Conservation (phyloP, 176 grass and related monocot species). For the barley (Hordeum vulgare) region MorexV3_pseudomolecules_assembly NC_058522.1:294905925-294906424, state of each 20-base stretch:
- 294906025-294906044: background rate
- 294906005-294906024: background rate
- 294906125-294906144: background rate
- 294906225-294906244: background rate
- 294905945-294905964: background rate
- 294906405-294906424: too few species aligned
- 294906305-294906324: too few species aligned
- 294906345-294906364: too few species aligned
- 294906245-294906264: background rate
- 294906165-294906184: background rate
- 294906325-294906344: too few species aligned
- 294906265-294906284: background rate
- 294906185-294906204: background rate
- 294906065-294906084: background rate
- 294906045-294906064: background rate
- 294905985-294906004: background rate
- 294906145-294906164: background rate
- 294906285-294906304: too few species aligned
- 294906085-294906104: background rate
- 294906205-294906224: background rate
- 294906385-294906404: too few species aligned
- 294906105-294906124: background rate
- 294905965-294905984: background rate
- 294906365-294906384: too few species aligned
- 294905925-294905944: background rate